Evolutionary conservation across 495 filamentous ascomycete genomes (phyloP).

Genomic region (Aspergillus mulundensis): DNA sequence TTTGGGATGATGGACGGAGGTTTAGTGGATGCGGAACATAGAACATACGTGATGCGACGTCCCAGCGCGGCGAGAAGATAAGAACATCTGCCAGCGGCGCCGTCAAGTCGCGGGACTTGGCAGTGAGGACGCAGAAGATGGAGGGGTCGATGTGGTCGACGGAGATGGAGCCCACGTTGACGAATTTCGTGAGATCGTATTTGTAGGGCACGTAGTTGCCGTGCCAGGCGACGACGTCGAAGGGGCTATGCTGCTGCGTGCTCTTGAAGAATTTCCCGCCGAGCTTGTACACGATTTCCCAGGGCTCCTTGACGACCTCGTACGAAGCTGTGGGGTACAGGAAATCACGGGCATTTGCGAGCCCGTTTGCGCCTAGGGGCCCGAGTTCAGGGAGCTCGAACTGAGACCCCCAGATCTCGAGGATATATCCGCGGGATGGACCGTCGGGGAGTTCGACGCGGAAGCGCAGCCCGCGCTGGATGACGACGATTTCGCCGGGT

Average conservation of each 20-base stretch:
- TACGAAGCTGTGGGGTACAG: slow-evolving; percentile 40
- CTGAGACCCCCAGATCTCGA: slow-evolving; percentile 46
- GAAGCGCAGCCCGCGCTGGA: slow-evolving; percentile 46
- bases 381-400: slow-evolving; percentile 50
- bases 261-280: slow-evolving; percentile 47
- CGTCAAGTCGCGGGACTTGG: slow-evolving; percentile 37
- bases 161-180: slow-evolving; percentile 47
- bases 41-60: slow-evolving; percentile 41
- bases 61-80: slow-evolving; percentile 49
- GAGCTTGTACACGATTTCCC: slow-evolving; percentile 49
- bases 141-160: slow-evolving; percentile 51
- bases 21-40: not conserved
- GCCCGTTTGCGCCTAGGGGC: slow-evolving; percentile 46
- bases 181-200: slow-evolving; percentile 51
- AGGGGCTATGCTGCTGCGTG: slow-evolving; percentile 47
- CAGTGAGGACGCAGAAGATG: slow-evolving; percentile 50
- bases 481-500: slow-evolving; percentile 45
- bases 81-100: slow-evolving; percentile 47
- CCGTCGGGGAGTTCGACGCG: slow-evolving; percentile 43
- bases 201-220: slow-evolving; percentile 50
- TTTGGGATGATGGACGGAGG: not conserved
- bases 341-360: slow-evolving; percentile 50
- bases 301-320: slow-evolving; percentile 36
- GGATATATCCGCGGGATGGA: slow-evolving; percentile 46
- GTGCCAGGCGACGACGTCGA: slow-evolving; percentile 53